Conservation (phyloP, 2,329 filamentous ascomycete genomes). For the Pseudohalonectria lignicola region DNA sequence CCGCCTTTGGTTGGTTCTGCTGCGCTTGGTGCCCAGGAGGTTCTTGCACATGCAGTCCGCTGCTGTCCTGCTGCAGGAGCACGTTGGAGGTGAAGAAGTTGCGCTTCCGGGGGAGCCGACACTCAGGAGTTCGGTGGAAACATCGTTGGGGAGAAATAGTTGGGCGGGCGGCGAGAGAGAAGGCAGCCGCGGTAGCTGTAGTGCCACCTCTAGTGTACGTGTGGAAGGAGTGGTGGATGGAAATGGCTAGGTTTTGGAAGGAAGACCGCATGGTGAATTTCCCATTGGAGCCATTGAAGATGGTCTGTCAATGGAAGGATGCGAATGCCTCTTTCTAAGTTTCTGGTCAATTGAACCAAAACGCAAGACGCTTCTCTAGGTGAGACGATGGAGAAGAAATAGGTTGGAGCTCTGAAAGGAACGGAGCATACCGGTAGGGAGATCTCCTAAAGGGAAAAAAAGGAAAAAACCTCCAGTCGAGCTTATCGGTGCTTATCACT, state of each 20-base stretch:
- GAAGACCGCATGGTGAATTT: not conserved
- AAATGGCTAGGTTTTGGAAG: not conserved
- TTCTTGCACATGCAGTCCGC: not conserved
- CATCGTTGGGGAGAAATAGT: constrained; percentile 15
- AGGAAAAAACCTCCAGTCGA: no score
- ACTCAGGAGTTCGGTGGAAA: constrained; percentile 35
- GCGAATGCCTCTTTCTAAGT: no score
- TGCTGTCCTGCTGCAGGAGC: constrained; percentile 31
- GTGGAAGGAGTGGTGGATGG: not conserved
- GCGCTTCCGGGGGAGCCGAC: constrained; percentile 40
- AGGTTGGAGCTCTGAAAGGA: no score
- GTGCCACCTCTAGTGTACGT: no score
- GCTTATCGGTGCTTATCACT: no score
- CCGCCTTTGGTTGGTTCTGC: constrained; percentile 5
- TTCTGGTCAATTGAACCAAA: no score
- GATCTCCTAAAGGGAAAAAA: no score
- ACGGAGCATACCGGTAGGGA: no score
- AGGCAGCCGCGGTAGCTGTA: not conserved
- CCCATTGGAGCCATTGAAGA: no score
- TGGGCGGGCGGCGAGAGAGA: not conserved
- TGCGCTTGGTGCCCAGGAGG: not conserved
- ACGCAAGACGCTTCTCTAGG: no score
- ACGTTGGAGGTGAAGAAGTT: constrained; percentile 58
- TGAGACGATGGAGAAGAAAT: no score
- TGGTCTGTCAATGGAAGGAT: no score